Percentiles rank a stretch among this genome's conserved stretches.
phyloP scores from a whole-genome alignment of 73 alveolate genomes.

The Paramecium pentaurelia region DNA sequence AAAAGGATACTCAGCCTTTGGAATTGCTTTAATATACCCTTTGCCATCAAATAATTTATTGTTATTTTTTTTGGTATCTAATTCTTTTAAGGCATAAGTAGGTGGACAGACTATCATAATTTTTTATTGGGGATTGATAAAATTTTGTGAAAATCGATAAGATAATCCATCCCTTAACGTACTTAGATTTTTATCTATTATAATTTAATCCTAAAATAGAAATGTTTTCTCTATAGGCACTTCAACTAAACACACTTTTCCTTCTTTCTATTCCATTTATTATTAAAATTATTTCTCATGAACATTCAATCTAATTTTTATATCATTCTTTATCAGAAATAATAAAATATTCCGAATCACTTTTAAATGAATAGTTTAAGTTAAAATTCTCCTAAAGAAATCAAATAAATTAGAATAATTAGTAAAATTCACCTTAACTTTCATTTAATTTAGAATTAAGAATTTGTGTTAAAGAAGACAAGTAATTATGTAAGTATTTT shows the following conservation, averaged over 20 bases:
- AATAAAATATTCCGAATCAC: not conserved
- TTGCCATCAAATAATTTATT: not conserved
- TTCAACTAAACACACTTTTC: not conserved
- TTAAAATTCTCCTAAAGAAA: too few species aligned
- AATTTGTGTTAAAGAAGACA: not conserved
- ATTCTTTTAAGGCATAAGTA: not conserved
- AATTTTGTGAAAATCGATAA: not conserved
- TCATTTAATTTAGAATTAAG: too few species aligned
- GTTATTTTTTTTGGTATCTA: not conserved
- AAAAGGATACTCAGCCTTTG: not conserved
- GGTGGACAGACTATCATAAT: not conserved
- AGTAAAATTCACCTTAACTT: too few species aligned
- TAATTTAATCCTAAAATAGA: not conserved
- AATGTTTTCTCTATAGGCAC: not conserved
- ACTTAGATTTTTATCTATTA: not conserved
- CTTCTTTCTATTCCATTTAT: not conserved
- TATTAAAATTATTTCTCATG: not conserved
- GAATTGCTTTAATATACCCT: conserved; percentile 8
- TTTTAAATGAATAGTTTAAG: not conserved
- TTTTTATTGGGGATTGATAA: not conserved
- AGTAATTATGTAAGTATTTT: too few species aligned
- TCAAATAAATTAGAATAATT: too few species aligned
- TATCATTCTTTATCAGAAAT: not conserved
- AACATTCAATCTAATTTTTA: not conserved
- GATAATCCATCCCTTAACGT: not conserved